Percentiles rank a stretch among this genome's conserved stretches.
phyloP scores from a whole-genome alignment of 2,329 filamentous ascomycete species.

The Metarhizium brunneum region DNA sequence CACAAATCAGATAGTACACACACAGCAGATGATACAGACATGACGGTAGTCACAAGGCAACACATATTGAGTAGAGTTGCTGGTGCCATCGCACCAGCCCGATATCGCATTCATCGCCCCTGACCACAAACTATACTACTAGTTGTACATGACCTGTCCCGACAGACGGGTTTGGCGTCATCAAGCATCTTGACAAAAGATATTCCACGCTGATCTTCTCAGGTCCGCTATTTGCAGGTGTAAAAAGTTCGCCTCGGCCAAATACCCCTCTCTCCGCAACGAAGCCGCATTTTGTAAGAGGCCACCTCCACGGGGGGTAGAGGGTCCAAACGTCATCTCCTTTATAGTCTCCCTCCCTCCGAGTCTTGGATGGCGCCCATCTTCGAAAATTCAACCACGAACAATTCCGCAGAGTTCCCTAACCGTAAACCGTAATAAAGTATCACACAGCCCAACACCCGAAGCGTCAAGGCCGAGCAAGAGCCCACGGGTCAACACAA shows the following conservation, averaged over 20 bases:
- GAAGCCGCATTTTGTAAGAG: not conserved
- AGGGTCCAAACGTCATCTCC: not conserved
- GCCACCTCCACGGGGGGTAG: not conserved
- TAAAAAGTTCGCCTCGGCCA: not conserved
- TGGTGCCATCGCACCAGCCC: not conserved
- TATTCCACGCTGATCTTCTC: not conserved
- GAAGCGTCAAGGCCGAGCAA: not conserved
- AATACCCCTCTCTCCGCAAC: not conserved
- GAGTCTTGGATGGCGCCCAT: not conserved
- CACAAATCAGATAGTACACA: too few species aligned
- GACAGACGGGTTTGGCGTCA: not conserved
- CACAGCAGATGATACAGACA: too few species aligned
- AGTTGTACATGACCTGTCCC: constrained; percentile 4
- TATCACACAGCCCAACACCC: constrained; percentile 2
- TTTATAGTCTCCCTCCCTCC: not conserved
- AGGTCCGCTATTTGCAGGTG: not conserved
- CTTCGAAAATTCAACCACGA: not conserved
- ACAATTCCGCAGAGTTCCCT: constrained; percentile 2
- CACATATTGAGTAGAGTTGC: not conserved
- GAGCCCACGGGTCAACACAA: constrained; percentile 9
- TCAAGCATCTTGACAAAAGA: not conserved
- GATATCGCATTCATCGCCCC: not conserved
- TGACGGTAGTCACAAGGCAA: not conserved
- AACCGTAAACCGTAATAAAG: constrained; percentile 1
- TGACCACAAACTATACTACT: constrained; percentile 3